Percentiles rank a stretch among this genome's conserved stretches.
Evolutionary conservation across 768 basidiomycete genomes (phyloP).

Genomic region (Pleurotus tuber-regium): DNA sequence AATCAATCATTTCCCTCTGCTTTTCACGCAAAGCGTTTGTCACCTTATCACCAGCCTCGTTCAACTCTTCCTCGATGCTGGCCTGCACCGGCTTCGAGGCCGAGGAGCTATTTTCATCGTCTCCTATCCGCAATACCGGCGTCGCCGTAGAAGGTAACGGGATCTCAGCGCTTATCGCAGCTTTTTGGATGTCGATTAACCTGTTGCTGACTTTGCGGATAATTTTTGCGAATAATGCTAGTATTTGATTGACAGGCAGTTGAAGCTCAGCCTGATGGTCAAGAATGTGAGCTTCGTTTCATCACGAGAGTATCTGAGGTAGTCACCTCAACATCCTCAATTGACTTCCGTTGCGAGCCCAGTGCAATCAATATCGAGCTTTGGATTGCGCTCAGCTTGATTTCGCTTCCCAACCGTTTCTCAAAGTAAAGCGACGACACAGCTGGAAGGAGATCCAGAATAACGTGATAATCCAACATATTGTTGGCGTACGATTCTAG

Average conservation of each 20-base stretch:
- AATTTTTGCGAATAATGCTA: conserved; percentile 91
- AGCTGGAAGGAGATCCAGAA: conserved; percentile 86
- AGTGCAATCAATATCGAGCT: conserved; percentile 87
- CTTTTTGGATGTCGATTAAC: conserved; percentile 76
- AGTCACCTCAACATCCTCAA: conserved; percentile 84
- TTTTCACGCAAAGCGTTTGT: conserved; percentile 66
- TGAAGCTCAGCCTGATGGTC: conserved; percentile 65
- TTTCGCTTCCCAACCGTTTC: conserved; percentile 58
- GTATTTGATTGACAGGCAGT: conserved; percentile 79
- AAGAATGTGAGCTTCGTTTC: background rate
- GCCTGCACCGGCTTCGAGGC: conserved; percentile 45
- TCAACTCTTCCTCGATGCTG: conserved; percentile 63
- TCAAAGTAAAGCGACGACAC: conserved; percentile 86
- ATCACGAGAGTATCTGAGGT: background rate
- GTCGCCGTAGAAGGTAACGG: conserved; percentile 36
- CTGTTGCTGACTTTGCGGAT: conserved; percentile 79
- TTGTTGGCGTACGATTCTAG: conserved; percentile 95
- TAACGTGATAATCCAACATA: conserved; percentile 94
- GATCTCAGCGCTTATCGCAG: conserved; percentile 65
- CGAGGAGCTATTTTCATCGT: conserved; percentile 16
- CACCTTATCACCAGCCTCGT: conserved; percentile 75
- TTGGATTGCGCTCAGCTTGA: conserved; percentile 83
- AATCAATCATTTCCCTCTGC: conserved; percentile 85
- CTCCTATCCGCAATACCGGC: conserved; percentile 13
- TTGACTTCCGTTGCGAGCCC: conserved; percentile 83